phyloP scores from a whole-genome alignment of 495 filamentous ascomycete genomes.

The Penicillium lagena region DNA sequence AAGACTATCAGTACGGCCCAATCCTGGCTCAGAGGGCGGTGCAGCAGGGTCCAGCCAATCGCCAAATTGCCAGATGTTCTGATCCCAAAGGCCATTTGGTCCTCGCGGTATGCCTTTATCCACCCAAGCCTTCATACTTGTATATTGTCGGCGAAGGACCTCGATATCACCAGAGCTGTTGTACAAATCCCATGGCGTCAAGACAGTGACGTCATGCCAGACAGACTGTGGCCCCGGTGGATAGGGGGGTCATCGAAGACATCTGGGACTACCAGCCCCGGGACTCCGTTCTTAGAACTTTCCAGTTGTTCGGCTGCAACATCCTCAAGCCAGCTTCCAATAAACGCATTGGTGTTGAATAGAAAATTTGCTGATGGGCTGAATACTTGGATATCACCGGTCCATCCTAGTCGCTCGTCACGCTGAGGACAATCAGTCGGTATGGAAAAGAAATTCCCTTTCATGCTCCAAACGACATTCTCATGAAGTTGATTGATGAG shows the following conservation, averaged over 20 bases:
- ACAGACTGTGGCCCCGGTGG: conserved; percentile 25
- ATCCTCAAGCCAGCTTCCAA: conserved; percentile 43
- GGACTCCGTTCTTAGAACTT: conserved; percentile 12
- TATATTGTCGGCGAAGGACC: conserved; percentile 35
- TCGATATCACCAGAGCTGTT: conserved; percentile 33
- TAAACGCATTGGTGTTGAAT: conserved; percentile 44
- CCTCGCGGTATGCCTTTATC: conserved; percentile 39
- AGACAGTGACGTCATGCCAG: conserved; percentile 46
- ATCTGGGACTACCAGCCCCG: conserved; percentile 36
- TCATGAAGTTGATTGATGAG: conserved; percentile 43
- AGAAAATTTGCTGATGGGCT: conserved; percentile 44
- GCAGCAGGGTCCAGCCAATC: conserved; percentile 52
- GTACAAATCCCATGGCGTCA: conserved; percentile 41
- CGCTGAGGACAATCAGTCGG: conserved; percentile 52
- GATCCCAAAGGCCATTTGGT: conserved; percentile 31
- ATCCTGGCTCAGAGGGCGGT: conserved; percentile 35
- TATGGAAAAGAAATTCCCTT: conserved; percentile 48
- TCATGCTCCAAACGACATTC: conserved; percentile 49
- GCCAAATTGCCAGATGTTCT: conserved; percentile 32
- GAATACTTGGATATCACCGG: conserved; percentile 49
- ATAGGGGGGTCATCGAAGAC: conserved; percentile 14
- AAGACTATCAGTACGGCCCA: conserved; percentile 32
- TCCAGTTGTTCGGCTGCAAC: conserved; percentile 31
- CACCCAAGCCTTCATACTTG: conserved; percentile 40
- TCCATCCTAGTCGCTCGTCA: conserved; percentile 54